Base-by-base conservation (phyloP, 1,284 basidiomycete genomes). In the Heliocybe sulcata region DNA sequence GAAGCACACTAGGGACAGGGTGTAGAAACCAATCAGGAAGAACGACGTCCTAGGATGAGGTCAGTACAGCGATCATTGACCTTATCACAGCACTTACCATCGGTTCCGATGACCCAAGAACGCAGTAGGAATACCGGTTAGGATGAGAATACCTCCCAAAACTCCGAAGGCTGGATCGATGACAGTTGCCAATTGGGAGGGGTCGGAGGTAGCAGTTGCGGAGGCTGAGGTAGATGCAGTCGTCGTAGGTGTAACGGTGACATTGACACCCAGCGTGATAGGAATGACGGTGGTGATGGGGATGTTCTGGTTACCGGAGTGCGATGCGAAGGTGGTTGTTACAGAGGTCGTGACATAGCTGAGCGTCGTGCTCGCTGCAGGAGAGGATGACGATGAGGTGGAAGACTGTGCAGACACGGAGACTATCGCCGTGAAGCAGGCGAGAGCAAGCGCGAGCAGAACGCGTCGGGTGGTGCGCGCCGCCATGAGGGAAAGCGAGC, bases 31-130 rank as follows among this genome's bases (percentile, higher is more conserved):
- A 60, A 90, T 87, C 63, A 96, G 77, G 67, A 95, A 95, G 73
- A 94, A 87, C 8, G 92, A 93, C n/a, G 92, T 89, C 88, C 90
- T 92, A 67, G n/a, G 11, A 29, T 22, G 14, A 14, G 23, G n/a
- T 19, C 23, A 48, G 51, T 33, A 22, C 26, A 33, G 51, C 19
- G 27, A 31, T 35, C 19, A 22, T 48, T n/a, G 20, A 48, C 10
- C 12, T 31, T 35, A 23, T 54, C 20, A 23, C 54, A 58, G 54
- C 19, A 65, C 75, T 51, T 59, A 87, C 92, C 93, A 94, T 78
- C 93, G 77, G 67, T 94, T 94, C 77, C 94, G 94, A 71, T 94
- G 91, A 20, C 95, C 95, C 70, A 91, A 85, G 62, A 93, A 92
- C 0, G 90, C 88, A 58, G 92, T 91, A 2, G 93, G 92, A 14